A percentile compares a stretch with the other conserved stretches of the same genome.
Evolutionary conservation across 768 basidiomycete genomes (phyloP).

Genomic region (Multifurca ochricompacta): DNA sequence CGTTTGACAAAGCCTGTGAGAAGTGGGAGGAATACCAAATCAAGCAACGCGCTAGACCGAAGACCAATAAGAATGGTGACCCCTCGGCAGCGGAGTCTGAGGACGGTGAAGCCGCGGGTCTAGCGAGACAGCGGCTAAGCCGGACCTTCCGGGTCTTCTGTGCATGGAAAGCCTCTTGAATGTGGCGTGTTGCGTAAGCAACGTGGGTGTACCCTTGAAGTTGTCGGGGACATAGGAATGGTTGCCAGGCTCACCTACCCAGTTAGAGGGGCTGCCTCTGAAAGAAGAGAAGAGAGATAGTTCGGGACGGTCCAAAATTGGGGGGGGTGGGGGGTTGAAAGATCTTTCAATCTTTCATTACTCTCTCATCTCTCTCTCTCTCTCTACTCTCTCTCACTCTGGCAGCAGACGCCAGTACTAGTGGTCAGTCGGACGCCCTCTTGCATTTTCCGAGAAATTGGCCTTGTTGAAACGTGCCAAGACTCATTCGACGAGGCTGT

Average conservation of each 20-base stretch:
- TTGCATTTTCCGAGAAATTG: constrained; percentile 1
- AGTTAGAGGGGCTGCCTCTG: neutral
- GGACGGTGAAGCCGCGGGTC: constrained; percentile 14
- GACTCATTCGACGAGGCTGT: neutral
- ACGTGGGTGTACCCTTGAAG: neutral
- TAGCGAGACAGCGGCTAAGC: constrained; percentile 34
- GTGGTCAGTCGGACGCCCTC: no score
- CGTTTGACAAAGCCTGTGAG: constrained; percentile 49
- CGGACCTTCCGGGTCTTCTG: constrained; percentile 47
- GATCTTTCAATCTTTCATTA: no score
- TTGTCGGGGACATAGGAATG: constrained; percentile 6
- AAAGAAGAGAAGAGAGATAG: neutral
- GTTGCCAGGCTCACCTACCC: constrained; percentile 7
- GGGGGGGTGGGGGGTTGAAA: neutral
- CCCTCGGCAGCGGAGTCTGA: neutral
- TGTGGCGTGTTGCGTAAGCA: constrained; percentile 3
- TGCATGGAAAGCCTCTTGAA: constrained; percentile 44
- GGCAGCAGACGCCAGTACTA: neutral
- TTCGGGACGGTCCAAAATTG: neutral
- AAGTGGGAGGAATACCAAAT: constrained; percentile 47
- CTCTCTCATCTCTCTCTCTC: no score
- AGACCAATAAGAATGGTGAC: constrained; percentile 1
- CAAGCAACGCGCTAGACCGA: constrained; percentile 26
- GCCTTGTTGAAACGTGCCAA: constrained; percentile 7
- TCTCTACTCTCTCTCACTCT: neutral